Evolutionary conservation across 2,329 filamentous ascomycete species (phyloP).

Genomic region (Tolypocladium guangdongense): DNA sequence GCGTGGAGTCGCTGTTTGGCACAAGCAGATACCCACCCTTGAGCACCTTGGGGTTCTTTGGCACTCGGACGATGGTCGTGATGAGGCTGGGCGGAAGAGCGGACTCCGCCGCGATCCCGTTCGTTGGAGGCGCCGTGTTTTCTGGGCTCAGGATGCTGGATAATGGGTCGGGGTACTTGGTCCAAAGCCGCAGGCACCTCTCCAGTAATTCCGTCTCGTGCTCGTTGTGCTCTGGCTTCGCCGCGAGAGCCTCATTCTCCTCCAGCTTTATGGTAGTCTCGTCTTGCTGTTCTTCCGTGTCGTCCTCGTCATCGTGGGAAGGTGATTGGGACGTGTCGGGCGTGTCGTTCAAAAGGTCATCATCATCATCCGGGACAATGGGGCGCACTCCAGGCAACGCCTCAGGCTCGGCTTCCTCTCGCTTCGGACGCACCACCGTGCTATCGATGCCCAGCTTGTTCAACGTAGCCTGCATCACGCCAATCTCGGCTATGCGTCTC

Average conservation of each 20-base stretch:
- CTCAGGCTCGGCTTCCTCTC: constrained; percentile 26
- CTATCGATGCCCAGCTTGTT: constrained; percentile 43
- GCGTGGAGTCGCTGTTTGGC: constrained; percentile 67
- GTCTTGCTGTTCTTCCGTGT: constrained; percentile 11
- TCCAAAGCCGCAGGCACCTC: constrained; percentile 56
- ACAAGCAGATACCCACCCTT: constrained; percentile 84
- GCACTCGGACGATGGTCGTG: constrained; percentile 64
- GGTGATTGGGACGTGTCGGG: constrained; percentile 39
- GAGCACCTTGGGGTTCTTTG: constrained; percentile 70
- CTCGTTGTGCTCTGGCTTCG: constrained; percentile 32
- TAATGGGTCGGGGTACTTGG: constrained; percentile 44
- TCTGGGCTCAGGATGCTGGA: constrained; percentile 43
- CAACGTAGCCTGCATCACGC: constrained; percentile 58
- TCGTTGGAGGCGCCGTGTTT: constrained; percentile 58
- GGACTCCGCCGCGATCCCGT: constrained; percentile 42
- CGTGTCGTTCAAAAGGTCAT: constrained; percentile 47
- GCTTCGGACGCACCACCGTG: constrained; percentile 19
- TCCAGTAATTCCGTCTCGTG: constrained; percentile 35
- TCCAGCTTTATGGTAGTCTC: constrained; percentile 11
- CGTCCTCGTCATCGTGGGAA: constrained; percentile 19
- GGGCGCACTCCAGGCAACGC: constrained; percentile 22
- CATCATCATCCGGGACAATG: constrained; percentile 42
- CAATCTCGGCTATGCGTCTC: constrained; percentile 67
- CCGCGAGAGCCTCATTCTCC: constrained; percentile 6
- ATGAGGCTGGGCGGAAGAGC: constrained; percentile 52